phyloP scores from a whole-genome alignment of 83 land plant genomes.

The Thuja plicata region DNA sequence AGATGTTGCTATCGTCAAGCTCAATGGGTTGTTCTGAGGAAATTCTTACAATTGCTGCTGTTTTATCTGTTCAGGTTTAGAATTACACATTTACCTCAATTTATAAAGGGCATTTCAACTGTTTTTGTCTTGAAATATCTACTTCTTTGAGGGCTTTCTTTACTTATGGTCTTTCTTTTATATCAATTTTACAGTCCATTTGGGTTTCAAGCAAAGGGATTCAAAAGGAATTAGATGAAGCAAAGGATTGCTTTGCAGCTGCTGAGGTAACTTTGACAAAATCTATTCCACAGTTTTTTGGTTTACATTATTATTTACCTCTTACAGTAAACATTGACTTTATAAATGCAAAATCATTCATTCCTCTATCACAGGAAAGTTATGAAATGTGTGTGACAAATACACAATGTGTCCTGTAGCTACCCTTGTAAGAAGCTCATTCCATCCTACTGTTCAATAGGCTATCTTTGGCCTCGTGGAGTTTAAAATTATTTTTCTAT shows the following conservation, averaged over 20 bases:
- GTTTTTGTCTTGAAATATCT: background rate
- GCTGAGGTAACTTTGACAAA: conserved; percentile 48
- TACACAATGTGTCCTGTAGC: background rate
- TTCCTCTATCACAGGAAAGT: background rate
- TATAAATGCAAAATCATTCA: background rate
- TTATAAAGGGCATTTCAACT: background rate
- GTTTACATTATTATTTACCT: background rate
- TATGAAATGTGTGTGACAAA: background rate
- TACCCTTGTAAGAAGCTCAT: background rate
- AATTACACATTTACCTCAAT: background rate
- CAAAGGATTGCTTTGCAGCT: conserved; percentile 65
- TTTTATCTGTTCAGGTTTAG: conserved; percentile 64
- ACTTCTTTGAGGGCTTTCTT: background rate
- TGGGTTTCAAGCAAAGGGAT: conserved; percentile 61
- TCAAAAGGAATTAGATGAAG: conserved; percentile 69
- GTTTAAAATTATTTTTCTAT: no score
- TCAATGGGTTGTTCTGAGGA: conserved; percentile 70
- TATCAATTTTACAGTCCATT: conserved; percentile 48
- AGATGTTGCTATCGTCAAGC: conserved; percentile 56
- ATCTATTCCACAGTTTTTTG: background rate
- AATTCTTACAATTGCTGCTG: conserved; percentile 66
- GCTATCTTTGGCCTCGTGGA: no score
- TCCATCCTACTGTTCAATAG: background rate
- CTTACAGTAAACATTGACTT: background rate
- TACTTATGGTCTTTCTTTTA: background rate